A percentile compares a stretch with the other conserved stretches of the same genome.
Conservation (phyloP, 2,329 filamentous ascomycete genomes). For the Amesomyces nigricolor region DNA sequence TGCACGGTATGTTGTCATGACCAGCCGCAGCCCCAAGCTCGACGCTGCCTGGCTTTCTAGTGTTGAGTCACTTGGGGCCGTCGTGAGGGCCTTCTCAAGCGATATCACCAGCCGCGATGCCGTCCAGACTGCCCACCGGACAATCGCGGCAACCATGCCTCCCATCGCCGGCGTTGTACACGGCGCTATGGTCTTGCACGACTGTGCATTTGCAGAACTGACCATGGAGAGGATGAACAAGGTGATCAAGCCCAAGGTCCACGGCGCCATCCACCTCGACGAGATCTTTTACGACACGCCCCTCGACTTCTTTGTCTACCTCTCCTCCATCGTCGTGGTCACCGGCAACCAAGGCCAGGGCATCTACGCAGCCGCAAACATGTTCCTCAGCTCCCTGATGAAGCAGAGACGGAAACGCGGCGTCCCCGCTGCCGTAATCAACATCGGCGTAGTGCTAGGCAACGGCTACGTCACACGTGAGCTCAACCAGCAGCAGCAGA, state of each 20-base stretch:
- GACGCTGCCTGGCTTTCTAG: conserved; percentile 19
- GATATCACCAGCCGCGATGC: not conserved
- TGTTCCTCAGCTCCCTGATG: conserved; percentile 34
- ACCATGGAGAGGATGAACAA: conserved; percentile 14
- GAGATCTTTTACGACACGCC: conserved; percentile 28
- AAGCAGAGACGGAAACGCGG: conserved; percentile 1
- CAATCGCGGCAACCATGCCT: not conserved
- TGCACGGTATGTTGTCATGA: conserved; percentile 34
- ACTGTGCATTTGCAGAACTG: not conserved
- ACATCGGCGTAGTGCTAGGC: conserved; percentile 36
- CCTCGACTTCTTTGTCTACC: conserved; percentile 34
- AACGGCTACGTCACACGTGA: conserved; percentile 36
- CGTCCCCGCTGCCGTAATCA: conserved; percentile 6
- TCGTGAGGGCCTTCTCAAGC: conserved; percentile 8
- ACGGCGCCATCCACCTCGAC: conserved; percentile 29
- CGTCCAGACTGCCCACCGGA: not conserved
- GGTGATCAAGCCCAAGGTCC: conserved; percentile 31
- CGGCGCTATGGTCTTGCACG: conserved; percentile 2
- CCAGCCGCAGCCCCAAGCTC: conserved; percentile 35
- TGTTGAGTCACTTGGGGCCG: conserved; percentile 25
- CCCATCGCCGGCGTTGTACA: conserved; percentile 1
- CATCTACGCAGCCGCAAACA: conserved; percentile 41
- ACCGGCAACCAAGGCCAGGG: conserved; percentile 32
- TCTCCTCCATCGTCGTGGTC: conserved; percentile 28
- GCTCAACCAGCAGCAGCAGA: conserved; percentile 9